Evolutionary conservation across 495 filamentous ascomycete species (phyloP).

Genomic region (Cercophora samala): DNA sequence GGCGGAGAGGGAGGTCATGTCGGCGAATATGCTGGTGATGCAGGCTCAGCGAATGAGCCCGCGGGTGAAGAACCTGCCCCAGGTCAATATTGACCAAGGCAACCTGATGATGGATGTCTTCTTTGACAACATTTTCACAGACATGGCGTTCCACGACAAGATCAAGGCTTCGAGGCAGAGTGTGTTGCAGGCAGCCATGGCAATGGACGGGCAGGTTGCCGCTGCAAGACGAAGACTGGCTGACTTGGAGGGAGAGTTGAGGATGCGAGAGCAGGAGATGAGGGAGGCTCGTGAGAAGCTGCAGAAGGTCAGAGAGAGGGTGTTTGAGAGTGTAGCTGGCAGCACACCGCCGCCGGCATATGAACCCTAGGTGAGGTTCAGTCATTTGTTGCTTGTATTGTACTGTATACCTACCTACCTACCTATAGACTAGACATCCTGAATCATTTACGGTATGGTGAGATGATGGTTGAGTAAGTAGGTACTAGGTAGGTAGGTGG

Average conservation of each 20-base stretch:
- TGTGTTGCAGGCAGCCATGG: conserved; percentile 30
- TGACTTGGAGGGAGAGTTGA: conserved; percentile 23
- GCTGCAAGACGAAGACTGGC: conserved; percentile 24
- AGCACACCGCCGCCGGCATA: not conserved
- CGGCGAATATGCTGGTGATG: conserved; percentile 26
- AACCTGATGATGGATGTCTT: conserved; percentile 43
- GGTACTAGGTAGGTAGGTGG: no score
- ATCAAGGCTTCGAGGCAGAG: conserved; percentile 38
- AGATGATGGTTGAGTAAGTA: no score
- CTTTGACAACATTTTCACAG: conserved; percentile 49
- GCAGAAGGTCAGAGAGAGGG: conserved; percentile 37
- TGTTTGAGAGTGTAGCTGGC: conserved; percentile 26
- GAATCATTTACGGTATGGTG: no score
- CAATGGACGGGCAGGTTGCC: conserved; percentile 22
- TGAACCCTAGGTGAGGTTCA: not conserved
- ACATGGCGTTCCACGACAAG: conserved; percentile 45
- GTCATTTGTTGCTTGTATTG: no score
- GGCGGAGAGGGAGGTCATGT: conserved; percentile 30
- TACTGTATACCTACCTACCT: no score
- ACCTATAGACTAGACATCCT: no score
- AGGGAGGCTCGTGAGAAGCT: conserved; percentile 35
- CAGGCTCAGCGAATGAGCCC: conserved; percentile 38
- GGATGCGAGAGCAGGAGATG: conserved; percentile 27
- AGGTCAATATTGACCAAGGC: conserved; percentile 34
- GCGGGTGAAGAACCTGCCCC: conserved; percentile 32